Base-by-base conservation (phyloP, 2,329 filamentous ascomycete genomes). In the Alternaria sp. region DNA sequence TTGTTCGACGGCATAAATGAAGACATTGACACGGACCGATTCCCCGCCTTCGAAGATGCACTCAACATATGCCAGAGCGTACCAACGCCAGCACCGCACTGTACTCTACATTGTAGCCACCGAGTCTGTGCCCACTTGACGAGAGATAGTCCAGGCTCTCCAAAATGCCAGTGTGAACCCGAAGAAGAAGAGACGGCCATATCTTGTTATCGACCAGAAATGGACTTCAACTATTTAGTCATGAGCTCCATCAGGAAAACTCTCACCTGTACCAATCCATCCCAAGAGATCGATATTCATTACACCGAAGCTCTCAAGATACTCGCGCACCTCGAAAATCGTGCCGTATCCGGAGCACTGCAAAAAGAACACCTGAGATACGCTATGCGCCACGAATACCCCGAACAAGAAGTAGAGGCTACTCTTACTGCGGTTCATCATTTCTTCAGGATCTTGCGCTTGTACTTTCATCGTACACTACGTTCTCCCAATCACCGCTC, bases 381-480 rank as follows among this genome's bases (percentile, higher is more conserved):
- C 41, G 14, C 21, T 55, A 14, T 29, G 14, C 21, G 14, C 21
- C 17, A n/a, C 23, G 21, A n/a, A 23, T 29, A 17, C 5, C 14
- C 21, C 2, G 9, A 13, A 33, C 3, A 34, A 29, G n/a, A 23
- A 41, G 13, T 36, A 29, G 5, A 14, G 3, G 11, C n/a, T 34
- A 39, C 23, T 0, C 3, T 13, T 4, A 7, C n/a, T 8, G 17
- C 31, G 5, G 7, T 55, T 26, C 5, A 48, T 5, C 13, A 39
- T 2, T 48, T 58, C 46, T 58, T 61, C 34, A 33, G 28, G 9
- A 28, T 41, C 10, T 46, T 58, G 9, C 4, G 26, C 10, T 10
- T 49, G 23, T 63, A 63, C 44, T 57, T 63, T 23, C n/a, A 41
- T 10, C 54, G 58, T 17, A 58, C 51, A 1, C 46, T 49, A 1